Percentiles rank a stretch among this genome's conserved stretches.
Conservation (phyloP, 192 early-diverging fungal species). For the Paraglomus occultum region DNA sequence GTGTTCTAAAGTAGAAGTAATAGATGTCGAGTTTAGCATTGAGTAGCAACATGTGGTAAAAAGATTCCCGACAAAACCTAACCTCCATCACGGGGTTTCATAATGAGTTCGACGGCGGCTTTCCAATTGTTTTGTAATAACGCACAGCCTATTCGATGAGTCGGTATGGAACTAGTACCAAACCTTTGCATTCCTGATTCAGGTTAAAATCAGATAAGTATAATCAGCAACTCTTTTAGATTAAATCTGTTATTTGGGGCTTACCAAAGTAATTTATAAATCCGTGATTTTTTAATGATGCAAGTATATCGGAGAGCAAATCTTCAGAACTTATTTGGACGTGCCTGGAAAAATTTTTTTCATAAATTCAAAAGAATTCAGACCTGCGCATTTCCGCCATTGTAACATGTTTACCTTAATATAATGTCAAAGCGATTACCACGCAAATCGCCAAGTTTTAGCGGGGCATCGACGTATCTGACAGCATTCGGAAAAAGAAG, state of each 20-base stretch:
- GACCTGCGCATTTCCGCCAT: neutral
- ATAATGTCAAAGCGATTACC: slow-evolving; percentile 92
- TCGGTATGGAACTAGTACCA: slow-evolving; percentile 78
- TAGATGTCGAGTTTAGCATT: neutral
- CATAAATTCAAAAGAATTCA: too few relatives aligned
- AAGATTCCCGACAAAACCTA: neutral
- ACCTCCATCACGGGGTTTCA: slow-evolving; percentile 80
- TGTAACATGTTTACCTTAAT: slow-evolving; percentile 51
- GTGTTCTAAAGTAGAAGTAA: slow-evolving; percentile 48
- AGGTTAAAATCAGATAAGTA: too few relatives aligned
- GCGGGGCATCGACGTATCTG: slow-evolving; percentile 56
- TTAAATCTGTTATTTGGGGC: too few relatives aligned
- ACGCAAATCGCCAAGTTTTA: slow-evolving; percentile 79
- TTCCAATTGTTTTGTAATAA: slow-evolving; percentile 73
- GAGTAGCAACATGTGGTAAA: neutral
- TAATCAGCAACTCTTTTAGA: too few relatives aligned
- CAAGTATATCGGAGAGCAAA: slow-evolving; percentile 55
- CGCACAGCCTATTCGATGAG: slow-evolving; percentile 76
- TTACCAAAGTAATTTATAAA: slow-evolving; percentile 98
- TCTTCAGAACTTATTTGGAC: slow-evolving; percentile 50
- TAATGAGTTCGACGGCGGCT: slow-evolving; percentile 72
- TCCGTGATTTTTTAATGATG: slow-evolving; percentile 66
- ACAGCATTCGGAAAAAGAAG: neutral
- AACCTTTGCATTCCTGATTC: slow-evolving; percentile 84
- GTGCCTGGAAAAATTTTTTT: slow-evolving; percentile 43